phyloP scores from a whole-genome alignment of 495 filamentous ascomycete genomes.

The Penicillium macrosclerotiorum region DNA sequence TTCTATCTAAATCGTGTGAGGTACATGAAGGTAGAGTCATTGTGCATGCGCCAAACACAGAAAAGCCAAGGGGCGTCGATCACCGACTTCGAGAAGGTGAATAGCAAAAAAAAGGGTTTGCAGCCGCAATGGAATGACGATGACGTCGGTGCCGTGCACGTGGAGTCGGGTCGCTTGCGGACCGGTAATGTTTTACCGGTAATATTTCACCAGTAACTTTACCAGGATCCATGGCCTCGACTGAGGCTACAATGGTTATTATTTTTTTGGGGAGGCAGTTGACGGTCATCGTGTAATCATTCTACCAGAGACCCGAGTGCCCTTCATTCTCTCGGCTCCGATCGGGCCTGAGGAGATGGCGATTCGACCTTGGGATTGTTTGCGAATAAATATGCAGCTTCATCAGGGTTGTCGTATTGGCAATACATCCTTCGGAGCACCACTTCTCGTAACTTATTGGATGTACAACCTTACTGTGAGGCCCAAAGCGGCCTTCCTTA shows the following conservation, averaged over 20 bases:
- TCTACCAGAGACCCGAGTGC: too few relatives aligned
- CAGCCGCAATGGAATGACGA: not conserved
- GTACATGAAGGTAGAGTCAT: not conserved
- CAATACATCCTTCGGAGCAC: too few relatives aligned
- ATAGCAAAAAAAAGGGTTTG: not conserved
- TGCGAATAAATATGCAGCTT: too few relatives aligned
- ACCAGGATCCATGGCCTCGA: too few relatives aligned
- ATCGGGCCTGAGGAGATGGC: not conserved
- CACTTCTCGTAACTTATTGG: too few relatives aligned
- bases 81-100: not conserved
- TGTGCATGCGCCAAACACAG: not conserved
- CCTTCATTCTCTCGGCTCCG: not conserved
- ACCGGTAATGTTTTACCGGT: not conserved
- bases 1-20: too few relatives aligned
- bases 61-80: not conserved
- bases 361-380: not conserved
- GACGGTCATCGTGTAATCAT: not conserved
- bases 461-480: too few relatives aligned
- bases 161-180: not conserved
- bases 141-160: slow-evolving; percentile 11
- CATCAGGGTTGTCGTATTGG: too few relatives aligned
- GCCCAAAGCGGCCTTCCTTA: too few relatives aligned
- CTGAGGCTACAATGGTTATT: too few relatives aligned
- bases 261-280: too few relatives aligned
- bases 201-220: too few relatives aligned